Percentiles rank a stretch among this genome's conserved stretches.
Conservation (phyloP, 768 basidiomycete genomes). For the Psilocybe cubensis region DNA sequence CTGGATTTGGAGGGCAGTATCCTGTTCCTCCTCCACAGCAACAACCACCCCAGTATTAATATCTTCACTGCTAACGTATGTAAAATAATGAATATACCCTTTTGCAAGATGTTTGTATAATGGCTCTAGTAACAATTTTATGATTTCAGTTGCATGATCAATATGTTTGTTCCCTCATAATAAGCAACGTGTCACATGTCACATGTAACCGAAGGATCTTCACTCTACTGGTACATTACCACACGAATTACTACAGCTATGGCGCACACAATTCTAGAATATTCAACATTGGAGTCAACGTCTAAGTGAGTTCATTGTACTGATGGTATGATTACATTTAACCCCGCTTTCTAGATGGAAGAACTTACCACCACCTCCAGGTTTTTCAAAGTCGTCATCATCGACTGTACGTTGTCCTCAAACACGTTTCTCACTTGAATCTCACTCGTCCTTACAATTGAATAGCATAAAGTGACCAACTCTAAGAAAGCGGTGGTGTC, state of each 20-base stretch:
- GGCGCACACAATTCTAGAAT: conserved; percentile 35
- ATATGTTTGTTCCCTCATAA: too few species aligned
- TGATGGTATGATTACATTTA: not conserved
- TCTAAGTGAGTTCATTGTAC: conserved; percentile 33
- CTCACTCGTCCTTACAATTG: not conserved
- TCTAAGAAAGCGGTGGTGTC: conserved; percentile 36
- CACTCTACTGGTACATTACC: not conserved
- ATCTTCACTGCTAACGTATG: not conserved
- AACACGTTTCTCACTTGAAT: not conserved
- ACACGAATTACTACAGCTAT: conserved; percentile 6
- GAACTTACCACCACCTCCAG: conserved; percentile 66
- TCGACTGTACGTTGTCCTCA: conserved; percentile 27
- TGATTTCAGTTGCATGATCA: too few species aligned
- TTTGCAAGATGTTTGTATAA: too few species aligned
- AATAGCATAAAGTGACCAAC: conserved; percentile 46
- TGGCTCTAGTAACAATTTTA: too few species aligned
- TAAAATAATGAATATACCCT: conserved; percentile 10
- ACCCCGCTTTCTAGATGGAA: conserved; percentile 51
- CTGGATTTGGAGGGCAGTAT: conserved; percentile 58
- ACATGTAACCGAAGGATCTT: too few species aligned
- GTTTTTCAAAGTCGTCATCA: conserved; percentile 56
- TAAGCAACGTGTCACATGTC: too few species aligned
- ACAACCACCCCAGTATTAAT: conserved; percentile 42
- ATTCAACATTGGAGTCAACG: conserved; percentile 41
- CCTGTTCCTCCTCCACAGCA: conserved; percentile 25